Evolutionary conservation across 768 basidiomycete genomes (phyloP), one percentile per base, ranked within the genome.

Genomic region (Tylopilus cervinicoccineus): DNA sequence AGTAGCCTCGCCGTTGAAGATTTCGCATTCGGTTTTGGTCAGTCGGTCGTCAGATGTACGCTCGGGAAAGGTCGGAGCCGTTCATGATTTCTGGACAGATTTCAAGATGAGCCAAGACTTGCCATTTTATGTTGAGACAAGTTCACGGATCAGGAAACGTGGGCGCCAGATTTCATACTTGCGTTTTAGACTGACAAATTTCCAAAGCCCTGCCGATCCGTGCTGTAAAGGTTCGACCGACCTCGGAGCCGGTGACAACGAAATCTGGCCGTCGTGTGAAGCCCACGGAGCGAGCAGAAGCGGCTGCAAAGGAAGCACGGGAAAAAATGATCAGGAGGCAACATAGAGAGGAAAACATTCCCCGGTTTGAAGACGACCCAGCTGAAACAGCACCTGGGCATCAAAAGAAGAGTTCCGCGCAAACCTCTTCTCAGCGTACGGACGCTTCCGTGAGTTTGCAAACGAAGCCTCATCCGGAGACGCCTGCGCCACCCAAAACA

Each of bases 1-100:
- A 38, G 31, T 8, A 49, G 10, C 9, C 51, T 66, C 6, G 28
- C n/a, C 8, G 8, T 68, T 0, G 54, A 55, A 17, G 61, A 66
- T 53, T 66, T 66, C 24, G 44, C 64, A 11, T 61, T 66, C 22
- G 64, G 64, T 32, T 66, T 61, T 17, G 64, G 64, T 68, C 10
- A 14, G 61, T 55, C 27, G n/a, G n/a, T n/a, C n/a, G n/a, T 20
- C 46, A 27, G 16, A 28, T 31, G 23, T 29, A 20, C 36, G 45
- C 26, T 28, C 8, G 23, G 16, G 5, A 38, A 16, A 45, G 41
- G 22, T 40, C 12, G 12, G 16, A 9, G 16, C 45, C 11, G 26
- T 39, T 52, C 17, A 50, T 6, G 14, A 19, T 17, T 42, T n/a
- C n/a, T 26, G 20, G 34, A 36, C 22, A 66, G 64, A 66, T 34